Evolutionary conservation across 163 green algal genomes (phyloP), one percentile per base, ranked within the genome.

Genomic region (Coccomyxa subellipsoidea): DNA sequence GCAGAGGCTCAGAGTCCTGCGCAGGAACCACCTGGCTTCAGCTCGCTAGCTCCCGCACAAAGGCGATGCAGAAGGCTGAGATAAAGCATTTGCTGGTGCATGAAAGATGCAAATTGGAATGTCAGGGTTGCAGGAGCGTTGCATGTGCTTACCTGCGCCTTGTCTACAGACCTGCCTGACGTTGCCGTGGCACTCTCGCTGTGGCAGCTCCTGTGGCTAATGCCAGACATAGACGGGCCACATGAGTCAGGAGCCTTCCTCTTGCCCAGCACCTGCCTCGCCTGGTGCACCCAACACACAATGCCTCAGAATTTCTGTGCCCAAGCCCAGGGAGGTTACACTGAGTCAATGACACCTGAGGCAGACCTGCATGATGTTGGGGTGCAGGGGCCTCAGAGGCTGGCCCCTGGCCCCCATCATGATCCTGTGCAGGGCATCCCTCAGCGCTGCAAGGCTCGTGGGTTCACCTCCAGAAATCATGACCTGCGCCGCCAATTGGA

Each of bases 401-500:
- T 69, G 66, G n/a, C 36, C 32, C 36, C 75, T 32, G 23, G 53
- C 34, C 10, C 79, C 47, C 35, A 35, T 40, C 47, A 85, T 59
- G 37, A 7, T 38, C 3, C 12, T 40, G 53, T 85, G 78, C 38
- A 85, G 34, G 23, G 38, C 69, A 21, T 69, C 38, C 12, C 66
- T 39, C 66, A 85, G 69, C 34, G 75, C 69, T 31, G 54, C 23
- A 39, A 85, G 37, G n/a, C 39, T 25, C 32, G 34, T 4, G 34
- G 82, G 82, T 7, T 85, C 77, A 27, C 53, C 66, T 37, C 76
- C 72, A 9, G 82, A 80, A 37, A 84, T 82, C 39, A 88, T 88
- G 5, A 88, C 81, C 39, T 94, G 90, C 84, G 71, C 38, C 0
- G 31, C 53, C 15, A 78, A 84, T 4, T 18, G 37, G 4, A 47